phyloP scores from a whole-genome alignment of 768 basidiomycete genomes.

The Panellus pusillus region DNA sequence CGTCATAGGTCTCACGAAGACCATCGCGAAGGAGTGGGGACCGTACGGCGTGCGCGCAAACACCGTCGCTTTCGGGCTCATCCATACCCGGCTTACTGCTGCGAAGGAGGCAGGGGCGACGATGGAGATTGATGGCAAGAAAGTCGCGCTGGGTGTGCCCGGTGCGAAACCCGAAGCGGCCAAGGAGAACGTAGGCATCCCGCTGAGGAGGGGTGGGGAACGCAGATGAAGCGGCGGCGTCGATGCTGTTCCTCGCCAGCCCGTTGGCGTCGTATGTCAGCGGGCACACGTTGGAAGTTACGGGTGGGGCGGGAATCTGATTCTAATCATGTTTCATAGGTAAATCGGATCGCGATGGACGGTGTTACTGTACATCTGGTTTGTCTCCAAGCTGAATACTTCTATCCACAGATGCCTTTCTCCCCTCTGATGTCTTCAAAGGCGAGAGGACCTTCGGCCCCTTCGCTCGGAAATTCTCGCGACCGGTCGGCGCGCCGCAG shows the following conservation, averaged over 20 bases:
- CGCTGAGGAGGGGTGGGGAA: constrained; percentile 68
- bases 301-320: constrained; percentile 77
- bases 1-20: constrained; percentile 79
- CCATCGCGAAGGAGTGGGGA: constrained; percentile 88
- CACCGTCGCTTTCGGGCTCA: constrained; percentile 74
- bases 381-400: no score
- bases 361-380: no score
- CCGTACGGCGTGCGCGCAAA: constrained; percentile 80
- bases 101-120: constrained; percentile 75
- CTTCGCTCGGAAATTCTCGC: no score
- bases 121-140: constrained; percentile 82
- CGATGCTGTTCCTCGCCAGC: constrained; percentile 75
- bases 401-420: no score
- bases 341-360: no score
- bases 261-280: constrained; percentile 79
- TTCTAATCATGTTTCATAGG: no score
- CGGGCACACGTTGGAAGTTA: constrained; percentile 83
- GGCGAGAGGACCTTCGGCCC: no score
- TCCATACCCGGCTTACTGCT: constrained; percentile 76
- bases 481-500: no score
- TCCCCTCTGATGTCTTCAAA: no score
- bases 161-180: constrained; percentile 41
- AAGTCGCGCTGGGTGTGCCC: constrained; percentile 81
- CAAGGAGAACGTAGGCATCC: constrained; percentile 42
- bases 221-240: constrained; percentile 75